Base-by-base conservation (phyloP, 352 stramenopile genomes). In the Globisporangium perplexum region DNA sequence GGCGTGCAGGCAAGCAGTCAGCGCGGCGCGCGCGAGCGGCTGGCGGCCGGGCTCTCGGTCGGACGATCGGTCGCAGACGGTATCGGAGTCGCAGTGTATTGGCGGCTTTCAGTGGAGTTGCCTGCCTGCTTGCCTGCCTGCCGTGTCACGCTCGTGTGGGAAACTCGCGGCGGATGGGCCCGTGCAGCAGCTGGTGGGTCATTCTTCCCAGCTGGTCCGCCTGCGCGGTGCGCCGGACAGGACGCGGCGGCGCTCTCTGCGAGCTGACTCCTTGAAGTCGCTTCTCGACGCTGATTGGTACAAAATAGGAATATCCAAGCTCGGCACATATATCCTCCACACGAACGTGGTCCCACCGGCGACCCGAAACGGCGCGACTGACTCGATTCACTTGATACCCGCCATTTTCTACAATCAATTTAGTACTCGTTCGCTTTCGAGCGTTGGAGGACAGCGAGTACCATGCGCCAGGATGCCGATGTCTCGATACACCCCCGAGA, bases 141-240 rank as follows among this genome's bases (percentile, higher is more conserved):
- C 17, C 30, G 43, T 30, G 12, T 18, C 33, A 18, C 33, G 33
- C 30, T 18, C 30, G 17, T 30, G 7, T 55, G 47, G 55, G 39
- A 62, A 62, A 50, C 49, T 52, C 35, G 44, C 30, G n/a, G 24
- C 28, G 28, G 56, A 62, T 62, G 56, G 56, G 50, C 56, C 5
- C 15, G 12, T 14, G 31, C 35, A 28, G n/a, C 57, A 63, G 26
- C 57, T 63, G 57, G 28, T 63, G 57, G 57, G 45, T 58, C 22
- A 57, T 62, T 57, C 56, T 53, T 53, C 48, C 47, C 57, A 58
- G 57, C 57, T 63, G 57, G 57, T 54, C 50, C 50, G 53, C 57
- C 50, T 51, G 33, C 48, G 47, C 33, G 49, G 53, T 53, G 23
- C 53, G 42, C 23, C 51, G 43, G 41, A 57, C 51, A 26, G 54